Evolutionary conservation across 1,139 yeast genomes (phyloP).

Genomic region (Taiozyma sp.): DNA sequence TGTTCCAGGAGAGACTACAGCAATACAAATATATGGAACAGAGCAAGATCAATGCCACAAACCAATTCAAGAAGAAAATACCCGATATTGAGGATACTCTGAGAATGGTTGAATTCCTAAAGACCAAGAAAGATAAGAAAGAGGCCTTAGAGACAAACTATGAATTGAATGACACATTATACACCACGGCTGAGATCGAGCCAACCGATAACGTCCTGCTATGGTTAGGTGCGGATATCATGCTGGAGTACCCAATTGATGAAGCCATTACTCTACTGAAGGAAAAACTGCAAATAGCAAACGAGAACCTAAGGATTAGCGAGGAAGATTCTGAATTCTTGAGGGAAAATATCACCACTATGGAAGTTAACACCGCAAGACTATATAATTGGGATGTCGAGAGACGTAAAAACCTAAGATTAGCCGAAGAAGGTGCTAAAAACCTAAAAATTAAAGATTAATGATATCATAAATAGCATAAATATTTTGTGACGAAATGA

Average conservation of each 20-base stretch:
- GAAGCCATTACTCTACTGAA: slow-evolving; percentile 76
- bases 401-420: slow-evolving; percentile 48
- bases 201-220: slow-evolving; percentile 66
- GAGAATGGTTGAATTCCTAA: slow-evolving; percentile 61
- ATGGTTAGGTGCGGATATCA: slow-evolving; percentile 97
- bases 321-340: slow-evolving; percentile 86
- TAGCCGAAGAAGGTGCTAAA: slow-evolving; percentile 37
- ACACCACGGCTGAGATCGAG: slow-evolving; percentile 71
- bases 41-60: slow-evolving; percentile 66
- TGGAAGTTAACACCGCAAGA: slow-evolving; percentile 97
- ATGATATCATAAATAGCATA: background rate
- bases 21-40: slow-evolving; percentile 85
- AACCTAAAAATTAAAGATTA: slow-evolving; percentile 28
- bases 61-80: slow-evolving; percentile 65
- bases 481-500: background rate
- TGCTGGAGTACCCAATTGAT: slow-evolving; percentile 89
- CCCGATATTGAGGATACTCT: slow-evolving; percentile 89
- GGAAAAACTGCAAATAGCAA: slow-evolving; percentile 60
- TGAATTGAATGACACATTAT: slow-evolving; percentile 89
- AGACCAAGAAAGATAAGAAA: slow-evolving; percentile 40
- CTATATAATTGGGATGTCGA: slow-evolving; percentile 96
- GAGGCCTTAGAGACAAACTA: slow-evolving; percentile 64
- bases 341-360: slow-evolving; percentile 90
- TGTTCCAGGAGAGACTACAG: slow-evolving; percentile 77
- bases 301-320: slow-evolving; percentile 52